Base-by-base conservation (phyloP, 345 rosid genomes). In the Salix purpurea region DNA sequence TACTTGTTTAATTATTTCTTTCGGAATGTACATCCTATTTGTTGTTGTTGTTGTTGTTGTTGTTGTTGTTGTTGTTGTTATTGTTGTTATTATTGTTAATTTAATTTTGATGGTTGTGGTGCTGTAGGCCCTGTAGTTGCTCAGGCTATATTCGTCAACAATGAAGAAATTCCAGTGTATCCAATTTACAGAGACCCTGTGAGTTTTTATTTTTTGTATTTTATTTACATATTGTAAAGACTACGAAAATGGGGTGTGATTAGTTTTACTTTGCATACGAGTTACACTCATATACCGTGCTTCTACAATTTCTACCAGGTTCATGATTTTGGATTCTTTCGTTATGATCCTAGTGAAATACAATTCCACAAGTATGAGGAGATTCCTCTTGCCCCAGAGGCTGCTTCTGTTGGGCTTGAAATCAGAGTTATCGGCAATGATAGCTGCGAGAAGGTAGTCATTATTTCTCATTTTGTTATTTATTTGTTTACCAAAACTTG, bases 321-420 rank as follows among this genome's bases (percentile, higher is more conserved):
- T 76, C 99, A 95, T 88, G 99, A 95, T 85, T 95, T 95, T 83
- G 99, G 99, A 75, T 95, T 95, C 91, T 95, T 90, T 85, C 85
- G 88, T 54, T 95, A 90, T 82, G 89, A 93, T 86, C 97, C 98
- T 74, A 69, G 73, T 80, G 93, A 89, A 21, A 78, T 95, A 71
- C 91, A 93, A 71, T 91, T 89, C 84, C 87, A 91, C 78, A 78
- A 84, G 21, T 95, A 95, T 72, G 97, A 90, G 83, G 99, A 93
- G 87, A 95, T 95, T 78, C 92, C 98, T 69, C 99, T 95, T 89
- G 91, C 96, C 69, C 97, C 97, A 14, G 97, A 91, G 79, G 94
- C 88, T 62, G 98, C 98, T 71, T 87, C 87, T 82, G 99, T 95
- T 85, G 99, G 99, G 66, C 89, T 95, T 54, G 97, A 95, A 83